phyloP scores from a whole-genome alignment of 352 stramenopile species.

The Ophiocytium majus region DNA sequence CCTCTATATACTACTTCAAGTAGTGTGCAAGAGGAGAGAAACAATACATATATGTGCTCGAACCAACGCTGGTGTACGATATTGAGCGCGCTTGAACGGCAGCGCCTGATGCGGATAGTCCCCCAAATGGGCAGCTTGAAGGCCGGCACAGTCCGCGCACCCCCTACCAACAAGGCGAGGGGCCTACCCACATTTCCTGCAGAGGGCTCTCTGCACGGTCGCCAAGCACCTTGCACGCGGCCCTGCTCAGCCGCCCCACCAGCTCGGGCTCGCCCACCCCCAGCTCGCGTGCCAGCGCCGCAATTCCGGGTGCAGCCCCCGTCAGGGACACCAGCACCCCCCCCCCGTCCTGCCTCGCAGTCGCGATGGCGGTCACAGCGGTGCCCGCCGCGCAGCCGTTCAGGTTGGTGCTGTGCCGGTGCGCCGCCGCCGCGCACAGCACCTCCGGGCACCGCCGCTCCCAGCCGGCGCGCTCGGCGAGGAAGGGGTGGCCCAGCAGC shows the following conservation, averaged over 20 bases:
- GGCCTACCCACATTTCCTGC: not conserved
- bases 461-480: conserved; percentile 1
- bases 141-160: too few species aligned
- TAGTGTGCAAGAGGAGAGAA: too few species aligned
- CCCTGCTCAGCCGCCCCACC: not conserved
- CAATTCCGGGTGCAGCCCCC: not conserved
- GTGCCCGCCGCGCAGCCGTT: not conserved
- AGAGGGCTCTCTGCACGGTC: not conserved
- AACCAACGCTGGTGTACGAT: too few species aligned
- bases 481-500: not conserved
- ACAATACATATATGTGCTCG: too few species aligned
- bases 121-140: too few species aligned
- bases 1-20: too few species aligned
- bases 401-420: not conserved
- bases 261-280: not conserved
- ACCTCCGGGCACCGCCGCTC: not conserved
- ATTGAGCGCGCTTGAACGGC: too few species aligned
- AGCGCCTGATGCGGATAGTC: too few species aligned
- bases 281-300: not conserved
- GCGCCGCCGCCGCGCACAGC: not conserved
- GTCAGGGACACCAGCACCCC: not conserved
- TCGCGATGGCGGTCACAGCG: not conserved
- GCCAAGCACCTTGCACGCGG: not conserved
- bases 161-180: not conserved
- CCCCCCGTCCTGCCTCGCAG: not conserved